Percentiles rank a stretch among this genome's conserved stretches.
These are phyloP conservation scores for Wickerhamiella kurtzmanii DNA, from an alignment of 805 yeast genomes.

Conservation along the genomic window DNA sequence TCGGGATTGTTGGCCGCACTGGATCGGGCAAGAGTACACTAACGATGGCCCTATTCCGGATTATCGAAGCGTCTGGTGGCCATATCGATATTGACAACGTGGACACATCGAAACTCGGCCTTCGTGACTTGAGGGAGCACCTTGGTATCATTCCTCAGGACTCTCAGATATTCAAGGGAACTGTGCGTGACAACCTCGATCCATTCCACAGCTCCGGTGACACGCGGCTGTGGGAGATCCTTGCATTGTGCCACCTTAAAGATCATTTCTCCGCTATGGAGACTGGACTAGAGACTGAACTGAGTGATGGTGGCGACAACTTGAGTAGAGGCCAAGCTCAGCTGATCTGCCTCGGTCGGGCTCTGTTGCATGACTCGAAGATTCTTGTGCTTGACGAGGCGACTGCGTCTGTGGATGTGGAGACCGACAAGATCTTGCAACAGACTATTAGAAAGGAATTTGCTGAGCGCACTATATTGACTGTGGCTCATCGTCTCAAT, in stretches of 20 bases:
- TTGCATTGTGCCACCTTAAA: conserved; percentile 46
- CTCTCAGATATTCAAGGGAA: conserved; percentile 57
- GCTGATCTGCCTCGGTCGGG: conserved; percentile 63
- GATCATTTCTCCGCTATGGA: conserved; percentile 34
- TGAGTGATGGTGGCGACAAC: conserved; percentile 64
- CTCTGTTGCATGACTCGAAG: conserved; percentile 50
- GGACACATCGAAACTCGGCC: conserved; percentile 41
- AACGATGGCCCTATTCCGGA: conserved; percentile 67
- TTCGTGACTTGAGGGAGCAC: conserved; percentile 43
- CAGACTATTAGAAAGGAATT: conserved; percentile 51
- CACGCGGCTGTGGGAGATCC: conserved; percentile 43
- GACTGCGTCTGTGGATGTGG: conserved; percentile 51
- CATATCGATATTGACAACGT: conserved; percentile 43
- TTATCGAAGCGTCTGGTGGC: conserved; percentile 42
- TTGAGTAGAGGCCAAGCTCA: conserved; percentile 76
- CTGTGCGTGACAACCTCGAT: conserved; percentile 51
- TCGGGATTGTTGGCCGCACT: conserved; percentile 91
- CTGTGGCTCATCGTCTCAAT: conserved; percentile 69
- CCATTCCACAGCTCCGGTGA: conserved; percentile 45
- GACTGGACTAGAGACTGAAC: conserved; percentile 36
- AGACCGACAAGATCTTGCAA: conserved; percentile 64
- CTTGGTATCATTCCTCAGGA: conserved; percentile 65
- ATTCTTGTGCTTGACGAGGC: conserved; percentile 68
- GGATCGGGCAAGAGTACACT: conserved; percentile 96
- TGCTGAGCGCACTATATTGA: conserved; percentile 51